Evolutionary conservation across 2,329 filamentous ascomycete genomes (phyloP).

Genomic region (Claviceps sp.): DNA sequence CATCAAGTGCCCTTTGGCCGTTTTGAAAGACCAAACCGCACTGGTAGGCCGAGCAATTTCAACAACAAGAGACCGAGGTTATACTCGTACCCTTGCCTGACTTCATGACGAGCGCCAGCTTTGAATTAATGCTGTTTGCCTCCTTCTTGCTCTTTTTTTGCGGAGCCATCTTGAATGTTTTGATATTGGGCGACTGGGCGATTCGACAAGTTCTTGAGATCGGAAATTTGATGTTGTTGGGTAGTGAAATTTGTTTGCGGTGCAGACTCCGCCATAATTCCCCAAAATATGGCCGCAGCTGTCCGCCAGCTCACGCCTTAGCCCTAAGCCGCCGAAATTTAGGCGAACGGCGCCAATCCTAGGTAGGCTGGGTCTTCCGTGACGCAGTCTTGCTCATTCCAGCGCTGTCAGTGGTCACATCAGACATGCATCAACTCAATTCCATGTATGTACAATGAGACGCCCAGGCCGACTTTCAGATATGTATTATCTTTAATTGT

Average conservation of each 20-base stretch:
- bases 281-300: too few relatives aligned
- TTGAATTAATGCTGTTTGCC: constrained; percentile 54
- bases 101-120: constrained; percentile 50
- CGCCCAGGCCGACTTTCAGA: too few relatives aligned
- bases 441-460: too few relatives aligned
- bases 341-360: constrained; percentile 19
- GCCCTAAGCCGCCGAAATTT: constrained; percentile 28
- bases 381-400: too few relatives aligned
- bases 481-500: too few relatives aligned
- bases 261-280: too few relatives aligned
- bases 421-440: too few relatives aligned
- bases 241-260: neutral
- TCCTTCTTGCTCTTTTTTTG: constrained; percentile 78
- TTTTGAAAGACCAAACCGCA: neutral
- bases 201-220: constrained; percentile 12
- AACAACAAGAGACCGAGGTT: too few relatives aligned
- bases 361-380: too few relatives aligned
- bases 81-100: constrained; percentile 55
- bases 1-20: neutral
- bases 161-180: constrained; percentile 46
- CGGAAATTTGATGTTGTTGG: neutral
- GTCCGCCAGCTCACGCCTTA: constrained; percentile 5
- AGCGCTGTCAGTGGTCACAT: too few relatives aligned
- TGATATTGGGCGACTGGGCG: constrained; percentile 3
- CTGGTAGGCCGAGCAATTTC: neutral